Base-by-base conservation (phyloP, 1,139 yeast genomes). In the Diutina rugosa region DNA sequence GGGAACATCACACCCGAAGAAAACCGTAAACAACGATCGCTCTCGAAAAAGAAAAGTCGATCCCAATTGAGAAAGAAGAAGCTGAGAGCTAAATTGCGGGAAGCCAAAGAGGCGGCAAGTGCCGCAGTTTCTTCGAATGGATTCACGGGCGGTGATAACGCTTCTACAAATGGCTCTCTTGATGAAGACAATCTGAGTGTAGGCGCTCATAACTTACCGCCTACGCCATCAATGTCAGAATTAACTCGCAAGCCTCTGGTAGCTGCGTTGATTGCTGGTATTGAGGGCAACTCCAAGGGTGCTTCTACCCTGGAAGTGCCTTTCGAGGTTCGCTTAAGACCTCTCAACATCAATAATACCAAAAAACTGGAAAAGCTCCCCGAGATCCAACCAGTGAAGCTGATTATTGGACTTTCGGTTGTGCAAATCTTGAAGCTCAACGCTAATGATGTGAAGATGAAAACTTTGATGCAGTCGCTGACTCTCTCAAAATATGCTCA, bases 381-480 rank as follows among this genome's bases (percentile, higher is more conserved):
- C 1, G 71, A 67, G 56, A 66, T 73, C 35, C 67, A 61, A 47
- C 74, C 78, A 1, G 69, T 65, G 51, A 73, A 71, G 57, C 73
- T 78, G 14, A 74, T 76, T 47, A 70, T 74, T 59, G 79, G 79
- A 0, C 66, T 75, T 54, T 68, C 73, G 2, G 73, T 72, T 58
- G 64, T 67, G 55, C 79, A 75, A 58, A 71, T 75, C 30, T 64
- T 71, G 57, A 67, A 66, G 49, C 66, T 73, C 46, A 70, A 68
- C 38, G 60, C 65, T 32, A 64, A 69, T 6, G 79, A 76, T 63
- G 77, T 76, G 52, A 74, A 74, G 60, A 62, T 74, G 56, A 76
- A 74, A 59, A 71, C 74, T 38, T 71, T 76, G 49, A 64, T 70
- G 30, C 65, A 70, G 10, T 67, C 72, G 52, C 65, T 72, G 8